These are phyloP conservation scores for Gynostemma pentaphyllum DNA, from an alignment of 306 rosid species.

Conservation along the genomic window DNA sequence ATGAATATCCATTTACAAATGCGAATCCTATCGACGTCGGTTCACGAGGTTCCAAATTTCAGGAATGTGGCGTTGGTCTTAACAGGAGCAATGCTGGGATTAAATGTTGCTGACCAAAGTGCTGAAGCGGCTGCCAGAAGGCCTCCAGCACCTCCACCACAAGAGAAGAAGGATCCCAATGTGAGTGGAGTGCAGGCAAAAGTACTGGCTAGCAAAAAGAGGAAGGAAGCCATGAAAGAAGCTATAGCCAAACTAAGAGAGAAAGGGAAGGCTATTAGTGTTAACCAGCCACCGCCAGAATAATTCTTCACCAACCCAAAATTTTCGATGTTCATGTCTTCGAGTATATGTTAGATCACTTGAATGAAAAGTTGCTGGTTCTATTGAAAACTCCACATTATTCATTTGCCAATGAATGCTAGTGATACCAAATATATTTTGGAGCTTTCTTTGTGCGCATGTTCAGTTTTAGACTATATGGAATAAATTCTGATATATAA, in stretches of 20 bases:
- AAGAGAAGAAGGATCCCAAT: constrained; percentile 71
- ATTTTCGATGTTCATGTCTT: neutral
- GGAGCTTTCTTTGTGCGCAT: neutral
- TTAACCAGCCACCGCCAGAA: constrained; percentile 8
- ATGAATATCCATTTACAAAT: neutral
- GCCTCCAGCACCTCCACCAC: constrained; percentile 56
- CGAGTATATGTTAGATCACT: neutral
- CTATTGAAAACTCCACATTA: neutral
- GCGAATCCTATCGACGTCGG: neutral
- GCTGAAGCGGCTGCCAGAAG: constrained; percentile 58
- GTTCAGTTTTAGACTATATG: neutral
- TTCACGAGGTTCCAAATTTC: neutral
- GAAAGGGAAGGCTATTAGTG: constrained; percentile 36
- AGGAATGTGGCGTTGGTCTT: constrained; percentile 36
- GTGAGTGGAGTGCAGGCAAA: constrained; percentile 72
- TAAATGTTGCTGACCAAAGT: constrained; percentile 18
- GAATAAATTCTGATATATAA: neutral
- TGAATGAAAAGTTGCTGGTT: constrained; percentile 1
- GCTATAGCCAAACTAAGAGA: constrained; percentile 43
- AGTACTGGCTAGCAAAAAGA: constrained; percentile 75
- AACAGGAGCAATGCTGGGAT: constrained; percentile 31
- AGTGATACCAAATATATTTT: neutral
- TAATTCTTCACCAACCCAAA: constrained; percentile 5
- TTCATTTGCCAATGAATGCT: neutral
- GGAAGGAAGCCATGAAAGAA: constrained; percentile 86